These are phyloP conservation scores for Sherardia arvensis DNA, from an alignment of 257 asterid genomes.

Conservation along the genomic window DNA sequence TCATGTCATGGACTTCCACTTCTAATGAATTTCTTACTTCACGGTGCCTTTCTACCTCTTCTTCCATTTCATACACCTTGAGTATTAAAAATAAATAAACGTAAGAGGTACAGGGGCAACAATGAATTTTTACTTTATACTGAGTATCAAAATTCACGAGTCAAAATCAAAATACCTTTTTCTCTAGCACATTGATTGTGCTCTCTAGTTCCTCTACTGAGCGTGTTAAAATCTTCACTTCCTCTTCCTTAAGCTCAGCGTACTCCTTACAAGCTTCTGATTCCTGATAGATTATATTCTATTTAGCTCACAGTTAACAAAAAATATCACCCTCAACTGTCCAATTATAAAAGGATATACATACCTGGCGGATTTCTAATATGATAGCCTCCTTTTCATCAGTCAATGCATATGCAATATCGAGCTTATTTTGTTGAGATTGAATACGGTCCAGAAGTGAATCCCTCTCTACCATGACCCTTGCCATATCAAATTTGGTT, in stretches of 20 bases:
- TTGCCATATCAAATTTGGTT: conserved; percentile 34
- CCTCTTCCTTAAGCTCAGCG: conserved; percentile 91
- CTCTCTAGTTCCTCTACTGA: conserved; percentile 88
- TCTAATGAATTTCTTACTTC: conserved; percentile 51
- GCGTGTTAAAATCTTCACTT: conserved; percentile 70
- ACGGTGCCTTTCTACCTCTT: conserved; percentile 52
- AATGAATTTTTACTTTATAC: neutral
- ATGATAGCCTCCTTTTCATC: conserved; percentile 88
- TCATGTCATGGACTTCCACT: conserved; percentile 55
- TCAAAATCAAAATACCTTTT: conserved; percentile 37
- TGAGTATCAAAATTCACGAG: neutral
- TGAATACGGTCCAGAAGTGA: conserved; percentile 47
- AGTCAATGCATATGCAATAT: conserved; percentile 53
- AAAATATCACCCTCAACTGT: conserved; percentile 4
- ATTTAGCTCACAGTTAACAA: conserved; percentile 18
- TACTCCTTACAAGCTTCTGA: conserved; percentile 61
- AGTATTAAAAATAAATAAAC: conserved; percentile 4
- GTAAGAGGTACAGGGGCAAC: neutral
- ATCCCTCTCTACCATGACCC: conserved; percentile 49
- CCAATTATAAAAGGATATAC: conserved; percentile 15
- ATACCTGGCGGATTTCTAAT: conserved; percentile 65
- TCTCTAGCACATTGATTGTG: conserved; percentile 80
- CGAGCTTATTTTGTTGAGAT: conserved; percentile 61
- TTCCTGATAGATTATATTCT: conserved; percentile 35
- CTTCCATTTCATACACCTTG: conserved; percentile 83